Evolutionary conservation across 352 stramenopile genomes (phyloP).

Genomic region (Pythium rhizo-oryzae): DNA sequence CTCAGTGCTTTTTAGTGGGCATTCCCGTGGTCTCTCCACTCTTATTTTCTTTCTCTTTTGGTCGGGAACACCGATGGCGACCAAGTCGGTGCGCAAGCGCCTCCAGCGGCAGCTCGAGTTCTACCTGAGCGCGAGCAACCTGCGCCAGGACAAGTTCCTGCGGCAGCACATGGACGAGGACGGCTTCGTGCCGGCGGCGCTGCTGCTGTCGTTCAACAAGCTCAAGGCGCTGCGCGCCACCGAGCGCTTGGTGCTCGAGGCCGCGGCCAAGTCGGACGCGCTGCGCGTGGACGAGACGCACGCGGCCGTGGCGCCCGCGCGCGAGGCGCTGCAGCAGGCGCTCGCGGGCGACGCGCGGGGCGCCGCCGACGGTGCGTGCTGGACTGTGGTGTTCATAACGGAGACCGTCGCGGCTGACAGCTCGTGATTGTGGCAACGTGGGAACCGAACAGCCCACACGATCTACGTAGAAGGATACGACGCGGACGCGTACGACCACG

Average conservation of each 20-base stretch:
- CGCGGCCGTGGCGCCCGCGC: conserved; percentile 49
- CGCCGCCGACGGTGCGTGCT: conserved; percentile 12
- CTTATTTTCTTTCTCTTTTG: background rate
- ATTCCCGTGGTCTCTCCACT: background rate
- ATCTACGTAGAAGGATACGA: conserved; percentile 82
- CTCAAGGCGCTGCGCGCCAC: conserved; percentile 58
- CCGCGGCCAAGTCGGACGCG: conserved; percentile 50
- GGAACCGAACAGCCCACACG: conserved; percentile 46
- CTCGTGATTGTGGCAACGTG: background rate
- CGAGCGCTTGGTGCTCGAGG: conserved; percentile 59
- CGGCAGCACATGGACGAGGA: conserved; percentile 72
- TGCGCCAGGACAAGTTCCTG: conserved; percentile 82
- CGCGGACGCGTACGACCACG: conserved; percentile 53
- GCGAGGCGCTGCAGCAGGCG: conserved; percentile 22
- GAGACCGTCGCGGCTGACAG: background rate
- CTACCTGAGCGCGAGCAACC: conserved; percentile 76
- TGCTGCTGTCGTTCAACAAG: conserved; percentile 70
- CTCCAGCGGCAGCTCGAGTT: conserved; percentile 85
- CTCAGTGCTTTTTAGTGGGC: background rate
- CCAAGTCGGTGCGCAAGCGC: conserved; percentile 68
- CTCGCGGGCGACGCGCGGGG: background rate
- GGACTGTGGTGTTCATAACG: background rate
- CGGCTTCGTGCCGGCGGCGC: conserved; percentile 51
- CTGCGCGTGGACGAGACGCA: conserved; percentile 47
- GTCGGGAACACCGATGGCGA: background rate